Base-by-base conservation (phyloP, 163 green algal genomes). In the Chloromonas sp. region DNA sequence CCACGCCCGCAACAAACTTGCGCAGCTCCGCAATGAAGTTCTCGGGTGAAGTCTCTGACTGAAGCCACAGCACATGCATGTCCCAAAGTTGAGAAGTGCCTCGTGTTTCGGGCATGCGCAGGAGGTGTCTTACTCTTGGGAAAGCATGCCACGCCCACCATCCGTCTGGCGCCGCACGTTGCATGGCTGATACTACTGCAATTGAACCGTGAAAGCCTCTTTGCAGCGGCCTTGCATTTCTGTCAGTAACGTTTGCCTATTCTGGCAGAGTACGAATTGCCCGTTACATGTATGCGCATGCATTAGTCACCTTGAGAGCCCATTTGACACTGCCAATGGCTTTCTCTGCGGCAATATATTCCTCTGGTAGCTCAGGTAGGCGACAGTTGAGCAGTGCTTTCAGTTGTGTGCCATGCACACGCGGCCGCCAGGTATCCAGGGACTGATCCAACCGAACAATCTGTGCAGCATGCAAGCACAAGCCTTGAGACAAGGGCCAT, bases 371-470 rank as follows among this genome's bases (percentile, higher is more conserved):
- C 74, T 92, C 89, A 2, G 89, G 89, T 62, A 92, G 83, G 3
- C 89, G 81, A 8, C 81, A 61, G n/a, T 82, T 81, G 13, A 58
- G n/a, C 14, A 85, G 82, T 58, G 87, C 87, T 70, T 92, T 92
- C 36, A 92, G 84, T 82, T 92, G 89, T 5, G 84, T 84, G 11
- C 89, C 89, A 81, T 92, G 87, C 14, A 92, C 89, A 14, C 89
- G 83, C 1, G 89, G 89, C 61, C 89, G 86, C 89, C 89, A 92
- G 14, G 89, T 92, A 58, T 90, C 88, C 8, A 92, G 83, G n/a
- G 82, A 71, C 71, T 86, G 86, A 81, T 86, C 88, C 13, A 81
- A 61, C 60, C 60, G 60, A 11, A 86, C 83, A 61, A 87, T 70
- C 82, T 84, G 82, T 1, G n/a, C 60, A 83, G 2, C 36, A 36